Conservation (phyloP, 345 rosid genomes). For the Euclidium syriacum region DNA sequence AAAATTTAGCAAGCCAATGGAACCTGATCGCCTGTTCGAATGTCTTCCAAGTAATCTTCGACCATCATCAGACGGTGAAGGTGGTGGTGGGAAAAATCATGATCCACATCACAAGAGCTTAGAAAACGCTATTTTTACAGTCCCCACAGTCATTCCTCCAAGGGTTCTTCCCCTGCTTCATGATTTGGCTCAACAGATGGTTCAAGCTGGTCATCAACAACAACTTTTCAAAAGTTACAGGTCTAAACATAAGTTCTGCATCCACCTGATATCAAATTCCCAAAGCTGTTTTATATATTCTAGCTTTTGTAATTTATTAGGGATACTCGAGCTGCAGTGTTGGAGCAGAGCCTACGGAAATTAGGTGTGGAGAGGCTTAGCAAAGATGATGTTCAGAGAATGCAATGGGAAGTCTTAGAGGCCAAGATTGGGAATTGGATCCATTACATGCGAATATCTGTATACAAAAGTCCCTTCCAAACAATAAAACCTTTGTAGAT, state of each 20-base stretch:
- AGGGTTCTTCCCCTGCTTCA: conserved; percentile 79
- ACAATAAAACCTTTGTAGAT: background rate
- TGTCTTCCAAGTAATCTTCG: conserved; percentile 77
- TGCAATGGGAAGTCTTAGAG: conserved; percentile 99
- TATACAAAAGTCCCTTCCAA: conserved; percentile 33
- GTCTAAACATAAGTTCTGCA: conserved; percentile 23
- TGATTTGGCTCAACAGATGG: conserved; percentile 81
- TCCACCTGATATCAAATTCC: background rate
- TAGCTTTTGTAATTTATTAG: conserved; percentile 28
- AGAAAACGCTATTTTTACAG: conserved; percentile 61
- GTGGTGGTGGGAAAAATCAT: conserved; percentile 38
- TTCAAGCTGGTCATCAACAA: conserved; percentile 88
- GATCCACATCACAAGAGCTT: conserved; percentile 47
- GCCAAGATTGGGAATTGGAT: conserved; percentile 98
- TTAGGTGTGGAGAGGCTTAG: conserved; percentile 91
- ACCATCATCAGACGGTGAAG: conserved; percentile 51
- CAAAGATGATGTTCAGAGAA: conserved; percentile 94
- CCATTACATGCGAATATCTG: conserved; percentile 92
- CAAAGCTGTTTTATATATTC: too few relatives aligned
- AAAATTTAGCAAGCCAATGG: conserved; percentile 81
- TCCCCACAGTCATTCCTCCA: conserved; percentile 77
- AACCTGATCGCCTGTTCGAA: conserved; percentile 79
- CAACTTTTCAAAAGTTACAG: conserved; percentile 73
- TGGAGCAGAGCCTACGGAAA: conserved; percentile 89
- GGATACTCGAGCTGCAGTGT: conserved; percentile 77